These are phyloP conservation scores for Moricandia arvensis DNA, from an alignment of 345 rosid genomes.

Conservation along the genomic window DNA sequence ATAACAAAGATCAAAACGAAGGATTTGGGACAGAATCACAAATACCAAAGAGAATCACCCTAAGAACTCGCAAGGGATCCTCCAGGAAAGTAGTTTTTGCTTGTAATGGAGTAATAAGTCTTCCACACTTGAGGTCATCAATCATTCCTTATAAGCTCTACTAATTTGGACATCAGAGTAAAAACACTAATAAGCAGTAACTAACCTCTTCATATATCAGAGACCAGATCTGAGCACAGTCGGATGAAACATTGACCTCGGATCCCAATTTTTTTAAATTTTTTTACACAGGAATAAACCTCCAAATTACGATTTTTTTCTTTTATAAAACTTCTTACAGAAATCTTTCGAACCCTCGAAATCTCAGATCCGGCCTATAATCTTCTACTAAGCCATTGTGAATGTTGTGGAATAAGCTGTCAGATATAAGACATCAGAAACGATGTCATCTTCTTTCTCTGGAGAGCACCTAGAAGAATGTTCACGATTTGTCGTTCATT, in stretches of 20 bases:
- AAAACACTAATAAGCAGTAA: constrained; percentile 2
- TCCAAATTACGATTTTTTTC: too few relatives aligned
- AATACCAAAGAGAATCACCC: constrained; percentile 94
- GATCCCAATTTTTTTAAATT: too few relatives aligned
- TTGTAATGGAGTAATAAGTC: background rate
- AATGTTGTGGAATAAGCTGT: constrained; percentile 89
- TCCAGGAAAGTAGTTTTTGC: constrained; percentile 12
- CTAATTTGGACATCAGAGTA: background rate
- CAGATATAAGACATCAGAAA: constrained; percentile 22
- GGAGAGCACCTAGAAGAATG: background rate
- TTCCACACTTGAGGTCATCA: background rate
- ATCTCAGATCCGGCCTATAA: too few relatives aligned
- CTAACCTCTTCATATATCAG: constrained; percentile 86
- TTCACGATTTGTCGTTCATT: background rate
- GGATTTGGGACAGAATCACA: constrained; percentile 4
- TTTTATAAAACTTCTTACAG: too few relatives aligned
- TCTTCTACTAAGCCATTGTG: constrained; percentile 75
- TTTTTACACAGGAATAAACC: too few relatives aligned
- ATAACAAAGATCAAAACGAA: constrained; percentile 4
- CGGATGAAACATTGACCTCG: too few relatives aligned
- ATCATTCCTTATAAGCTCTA: background rate
- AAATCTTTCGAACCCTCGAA: too few relatives aligned
- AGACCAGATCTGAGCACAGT: too few relatives aligned
- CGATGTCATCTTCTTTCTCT: background rate
- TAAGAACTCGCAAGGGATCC: constrained; percentile 92